These are phyloP conservation scores for Tulasnella sp. DNA, from an alignment of 768 basidiomycete species.

Conservation along the genomic window DNA sequence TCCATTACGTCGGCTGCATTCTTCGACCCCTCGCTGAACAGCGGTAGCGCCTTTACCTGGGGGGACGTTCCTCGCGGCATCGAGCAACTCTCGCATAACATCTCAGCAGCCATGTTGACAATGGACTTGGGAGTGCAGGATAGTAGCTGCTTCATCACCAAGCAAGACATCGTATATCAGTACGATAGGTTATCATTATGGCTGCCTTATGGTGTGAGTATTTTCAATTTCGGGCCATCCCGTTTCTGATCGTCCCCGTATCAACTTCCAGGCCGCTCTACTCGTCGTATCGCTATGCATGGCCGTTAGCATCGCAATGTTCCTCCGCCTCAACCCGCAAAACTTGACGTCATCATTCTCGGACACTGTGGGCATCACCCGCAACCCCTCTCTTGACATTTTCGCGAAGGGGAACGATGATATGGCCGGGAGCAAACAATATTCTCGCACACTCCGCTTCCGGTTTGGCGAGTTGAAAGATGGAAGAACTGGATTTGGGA, in stretches of 20 bases:
- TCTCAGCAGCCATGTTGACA: background rate
- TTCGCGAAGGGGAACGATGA: background rate
- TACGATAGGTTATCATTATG: background rate
- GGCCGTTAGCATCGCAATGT: background rate
- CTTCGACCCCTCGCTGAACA: background rate
- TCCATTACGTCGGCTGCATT: background rate
- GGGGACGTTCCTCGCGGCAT: background rate
- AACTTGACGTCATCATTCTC: background rate
- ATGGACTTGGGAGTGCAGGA: background rate
- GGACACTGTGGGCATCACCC: background rate
- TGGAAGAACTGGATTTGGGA: background rate
- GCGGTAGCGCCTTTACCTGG: background rate
- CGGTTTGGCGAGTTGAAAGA: background rate
- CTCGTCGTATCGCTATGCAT: background rate
- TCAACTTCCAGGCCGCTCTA: background rate
- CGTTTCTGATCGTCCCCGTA: background rate
- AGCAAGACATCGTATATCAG: background rate
- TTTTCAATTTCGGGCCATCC: background rate
- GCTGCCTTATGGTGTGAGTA: conserved; percentile 4
- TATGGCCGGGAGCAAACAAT: background rate
- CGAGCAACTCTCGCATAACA: background rate
- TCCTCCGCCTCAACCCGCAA: background rate
- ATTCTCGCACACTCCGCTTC: background rate
- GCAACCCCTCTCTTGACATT: background rate
- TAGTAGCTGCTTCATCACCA: background rate